These are phyloP conservation scores for Globisporangium emineosum DNA, from an alignment of 352 stramenopile species.

Conservation along the genomic window DNA sequence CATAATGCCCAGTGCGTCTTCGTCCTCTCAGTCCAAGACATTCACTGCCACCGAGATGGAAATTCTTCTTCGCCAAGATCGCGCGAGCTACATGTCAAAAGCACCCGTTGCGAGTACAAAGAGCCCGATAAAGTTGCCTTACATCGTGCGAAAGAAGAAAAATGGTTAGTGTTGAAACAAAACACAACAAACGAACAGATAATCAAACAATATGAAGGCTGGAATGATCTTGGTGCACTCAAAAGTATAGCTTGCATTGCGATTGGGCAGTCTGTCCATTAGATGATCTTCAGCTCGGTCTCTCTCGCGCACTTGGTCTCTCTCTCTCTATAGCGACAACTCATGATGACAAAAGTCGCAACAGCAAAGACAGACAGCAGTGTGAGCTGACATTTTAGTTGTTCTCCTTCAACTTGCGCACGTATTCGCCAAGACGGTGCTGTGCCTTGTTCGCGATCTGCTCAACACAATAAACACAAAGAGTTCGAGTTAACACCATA, in stretches of 20 bases:
- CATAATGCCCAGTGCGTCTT: neutral
- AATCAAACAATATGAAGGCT: neutral
- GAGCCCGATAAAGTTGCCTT: conserved; percentile 36
- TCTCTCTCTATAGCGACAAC: neutral
- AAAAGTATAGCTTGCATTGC: conserved; percentile 5
- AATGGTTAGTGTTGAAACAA: conserved; percentile 3
- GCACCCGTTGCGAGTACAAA: neutral
- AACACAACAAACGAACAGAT: neutral
- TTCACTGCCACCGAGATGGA: conserved; percentile 13
- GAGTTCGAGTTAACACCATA: neutral
- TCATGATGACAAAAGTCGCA: neutral
- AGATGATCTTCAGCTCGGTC: conserved; percentile 8
- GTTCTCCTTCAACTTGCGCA: conserved; percentile 83
- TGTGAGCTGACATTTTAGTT: conserved; percentile 34
- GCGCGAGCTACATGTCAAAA: neutral
- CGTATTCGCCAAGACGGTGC: conserved; percentile 86
- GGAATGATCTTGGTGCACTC: neutral
- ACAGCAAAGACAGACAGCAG: neutral
- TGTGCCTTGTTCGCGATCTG: conserved; percentile 88
- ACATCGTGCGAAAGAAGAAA: conserved; percentile 38
- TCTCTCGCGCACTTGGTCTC: neutral
- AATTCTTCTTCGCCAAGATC: conserved; percentile 14
- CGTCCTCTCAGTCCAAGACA: conserved; percentile 1
- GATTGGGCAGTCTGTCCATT: conserved; percentile 2
- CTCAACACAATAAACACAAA: neutral